Conservation (phyloP, 2,329 filamentous ascomycete genomes). For the Ophiocordyceps camponoti-floridani region DNA sequence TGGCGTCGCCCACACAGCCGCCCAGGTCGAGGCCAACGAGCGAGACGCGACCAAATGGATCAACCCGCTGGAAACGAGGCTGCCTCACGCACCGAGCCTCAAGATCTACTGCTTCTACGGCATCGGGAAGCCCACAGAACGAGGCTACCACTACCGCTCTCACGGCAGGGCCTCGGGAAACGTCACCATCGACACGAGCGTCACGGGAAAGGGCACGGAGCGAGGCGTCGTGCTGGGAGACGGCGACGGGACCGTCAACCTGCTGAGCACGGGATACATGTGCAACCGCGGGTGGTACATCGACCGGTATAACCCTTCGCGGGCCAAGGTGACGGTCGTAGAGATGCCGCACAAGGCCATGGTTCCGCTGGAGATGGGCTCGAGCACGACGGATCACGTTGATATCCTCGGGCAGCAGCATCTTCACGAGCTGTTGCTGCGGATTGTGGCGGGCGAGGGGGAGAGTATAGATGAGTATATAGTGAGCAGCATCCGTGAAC, state of each 20-base stretch:
- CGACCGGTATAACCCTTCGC: constrained; percentile 81
- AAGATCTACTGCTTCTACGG: constrained; percentile 98
- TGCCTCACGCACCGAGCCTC: constrained; percentile 72
- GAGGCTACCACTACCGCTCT: constrained; percentile 73
- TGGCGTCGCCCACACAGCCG: constrained; percentile 63
- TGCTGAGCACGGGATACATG: constrained; percentile 89
- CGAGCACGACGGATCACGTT: constrained; percentile 72
- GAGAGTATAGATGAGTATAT: constrained; percentile 61
- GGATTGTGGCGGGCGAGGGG: constrained; percentile 71
- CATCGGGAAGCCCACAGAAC: constrained; percentile 82
- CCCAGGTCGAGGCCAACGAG: constrained; percentile 70
- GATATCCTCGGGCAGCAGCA: constrained; percentile 82
- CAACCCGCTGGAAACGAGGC: constrained; percentile 76
- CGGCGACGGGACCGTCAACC: constrained; percentile 85
- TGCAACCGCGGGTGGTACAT: constrained; percentile 89
- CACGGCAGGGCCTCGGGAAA: constrained; percentile 44
- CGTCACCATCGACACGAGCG: constrained; percentile 51
- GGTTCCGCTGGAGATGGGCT: constrained; percentile 71
- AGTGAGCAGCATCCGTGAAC: constrained; percentile 64
- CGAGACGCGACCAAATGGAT: constrained; percentile 72
- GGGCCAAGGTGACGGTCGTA: constrained; percentile 62
- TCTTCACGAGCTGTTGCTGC: constrained; percentile 77
- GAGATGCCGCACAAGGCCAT: constrained; percentile 90
- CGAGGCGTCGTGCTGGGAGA: constrained; percentile 88
- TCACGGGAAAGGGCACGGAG: constrained; percentile 48